These are phyloP conservation scores for Hyaloperonospora arabidopsidis DNA, from an alignment of 352 stramenopile genomes.

Conservation along the genomic window DNA sequence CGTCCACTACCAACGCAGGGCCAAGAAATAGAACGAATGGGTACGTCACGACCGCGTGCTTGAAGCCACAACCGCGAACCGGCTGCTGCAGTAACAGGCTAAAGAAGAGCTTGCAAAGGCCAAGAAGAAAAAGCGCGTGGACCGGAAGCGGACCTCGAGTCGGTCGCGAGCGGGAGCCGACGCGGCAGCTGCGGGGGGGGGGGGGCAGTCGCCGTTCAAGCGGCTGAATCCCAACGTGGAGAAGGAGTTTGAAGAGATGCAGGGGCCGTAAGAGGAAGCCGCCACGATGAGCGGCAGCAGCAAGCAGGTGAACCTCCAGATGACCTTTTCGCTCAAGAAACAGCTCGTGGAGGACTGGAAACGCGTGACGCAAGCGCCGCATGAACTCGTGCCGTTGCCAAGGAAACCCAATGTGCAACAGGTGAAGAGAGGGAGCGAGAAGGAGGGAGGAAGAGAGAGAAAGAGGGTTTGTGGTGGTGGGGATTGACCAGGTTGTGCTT, in stretches of 20 bases:
- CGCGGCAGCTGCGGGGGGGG: slow-evolving; percentile 24
- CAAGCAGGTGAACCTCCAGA: slow-evolving; percentile 66
- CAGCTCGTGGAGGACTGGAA: slow-evolving; percentile 89
- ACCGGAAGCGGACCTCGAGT: slow-evolving; percentile 60
- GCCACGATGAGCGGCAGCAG: not conserved
- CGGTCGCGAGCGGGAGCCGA: slow-evolving; percentile 53
- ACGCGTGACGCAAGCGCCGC: slow-evolving; percentile 65
- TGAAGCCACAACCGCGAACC: slow-evolving; percentile 55
- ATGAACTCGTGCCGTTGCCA: slow-evolving; percentile 75
- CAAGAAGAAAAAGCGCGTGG: slow-evolving; percentile 48
- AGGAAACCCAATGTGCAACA: slow-evolving; percentile 57
- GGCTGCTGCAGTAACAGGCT: slow-evolving; percentile 44
- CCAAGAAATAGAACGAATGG: slow-evolving; percentile 90
- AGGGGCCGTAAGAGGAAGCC: slow-evolving; percentile 7
- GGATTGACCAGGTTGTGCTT: not conserved
- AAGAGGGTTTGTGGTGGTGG: too few relatives aligned
- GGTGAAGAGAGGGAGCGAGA: slow-evolving; percentile 6
- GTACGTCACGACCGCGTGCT: slow-evolving; percentile 63
- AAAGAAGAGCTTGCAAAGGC: slow-evolving; percentile 36
- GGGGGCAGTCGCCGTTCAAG: slow-evolving; percentile 69
- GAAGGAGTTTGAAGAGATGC: slow-evolving; percentile 61
- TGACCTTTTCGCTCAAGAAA: slow-evolving; percentile 89
- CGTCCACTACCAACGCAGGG: slow-evolving; percentile 87
- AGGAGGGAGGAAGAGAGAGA: too few relatives aligned
- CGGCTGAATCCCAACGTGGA: slow-evolving; percentile 57